These are phyloP conservation scores for Scleroderma citrinum DNA, from an alignment of 768 basidiomycete genomes.

Conservation along the genomic window DNA sequence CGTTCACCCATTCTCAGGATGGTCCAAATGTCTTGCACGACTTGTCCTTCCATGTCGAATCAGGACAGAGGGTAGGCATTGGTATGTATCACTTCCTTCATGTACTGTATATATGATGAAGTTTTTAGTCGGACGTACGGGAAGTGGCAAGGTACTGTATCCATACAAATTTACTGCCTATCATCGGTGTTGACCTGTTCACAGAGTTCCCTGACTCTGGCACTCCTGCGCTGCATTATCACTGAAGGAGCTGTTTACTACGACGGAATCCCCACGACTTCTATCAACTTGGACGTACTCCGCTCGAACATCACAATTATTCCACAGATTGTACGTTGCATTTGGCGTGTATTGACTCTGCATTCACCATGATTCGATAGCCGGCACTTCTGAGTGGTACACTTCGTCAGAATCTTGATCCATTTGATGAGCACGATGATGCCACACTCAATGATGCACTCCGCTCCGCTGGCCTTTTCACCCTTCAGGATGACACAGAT, in stretches of 20 bases:
- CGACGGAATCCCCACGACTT: constrained; percentile 41
- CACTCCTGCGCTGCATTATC: constrained; percentile 48
- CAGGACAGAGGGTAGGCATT: constrained; percentile 55
- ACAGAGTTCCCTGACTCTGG: constrained; percentile 45
- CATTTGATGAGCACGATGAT: constrained; percentile 52
- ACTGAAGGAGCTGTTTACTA: constrained; percentile 48
- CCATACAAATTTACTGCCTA: constrained; percentile 5
- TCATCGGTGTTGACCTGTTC: background rate
- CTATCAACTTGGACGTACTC: constrained; percentile 48
- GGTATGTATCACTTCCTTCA: constrained; percentile 28
- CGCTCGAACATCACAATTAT: constrained; percentile 54
- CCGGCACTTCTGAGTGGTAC: constrained; percentile 52
- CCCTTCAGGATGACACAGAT: constrained; percentile 33
- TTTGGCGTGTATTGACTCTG: background rate
- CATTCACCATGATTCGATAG: constrained; percentile 13
- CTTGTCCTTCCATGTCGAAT: constrained; percentile 44
- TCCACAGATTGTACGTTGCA: constrained; percentile 43
- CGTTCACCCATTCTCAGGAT: constrained; percentile 27
- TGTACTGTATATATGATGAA: background rate
- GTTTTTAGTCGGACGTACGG: constrained; percentile 49
- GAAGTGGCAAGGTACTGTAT: constrained; percentile 42
- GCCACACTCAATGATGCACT: constrained; percentile 43
- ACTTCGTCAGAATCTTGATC: constrained; percentile 54
- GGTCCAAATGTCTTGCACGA: constrained; percentile 54
- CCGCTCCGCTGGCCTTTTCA: constrained; percentile 43